A percentile compares a stretch with the other conserved stretches of the same genome.
Conservation (phyloP, 2,329 filamentous ascomycete species). For the Alternaria metachromatica region DNA sequence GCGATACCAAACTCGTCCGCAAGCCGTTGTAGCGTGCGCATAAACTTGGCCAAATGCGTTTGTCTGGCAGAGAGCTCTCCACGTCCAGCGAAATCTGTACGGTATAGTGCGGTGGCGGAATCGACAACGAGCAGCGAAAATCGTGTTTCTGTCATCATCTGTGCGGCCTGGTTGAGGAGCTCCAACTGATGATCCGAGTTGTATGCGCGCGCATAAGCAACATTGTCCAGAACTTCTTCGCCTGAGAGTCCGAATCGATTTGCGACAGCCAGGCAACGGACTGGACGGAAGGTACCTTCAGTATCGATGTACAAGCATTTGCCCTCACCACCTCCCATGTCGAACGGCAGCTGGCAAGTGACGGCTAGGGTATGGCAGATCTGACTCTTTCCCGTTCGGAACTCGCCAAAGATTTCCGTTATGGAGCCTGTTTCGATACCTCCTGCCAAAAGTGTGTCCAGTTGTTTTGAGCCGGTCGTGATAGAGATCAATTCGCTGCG, state of each 20-base stretch:
- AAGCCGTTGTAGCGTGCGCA: constrained; percentile 81
- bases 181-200: constrained; percentile 98
- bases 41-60: constrained; percentile 85
- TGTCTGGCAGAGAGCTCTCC: constrained; percentile 95
- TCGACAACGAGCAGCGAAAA: constrained; percentile 97
- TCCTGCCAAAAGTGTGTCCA: constrained; percentile 92
- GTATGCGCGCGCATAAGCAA: constrained; percentile 96
- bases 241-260: constrained; percentile 93
- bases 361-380: constrained; percentile 99
- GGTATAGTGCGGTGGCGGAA: constrained; percentile 92
- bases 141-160: constrained; percentile 99
- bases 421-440: constrained; percentile 97
- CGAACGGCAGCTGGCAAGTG: constrained; percentile 95
- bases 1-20: constrained; percentile 90
- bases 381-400: constrained; percentile 97
- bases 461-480: constrained; percentile 95
- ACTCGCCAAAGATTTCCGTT: constrained; percentile 97
- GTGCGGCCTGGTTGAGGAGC: constrained; percentile 89
- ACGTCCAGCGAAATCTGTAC: constrained; percentile 95
- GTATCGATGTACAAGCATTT: constrained; percentile 99
- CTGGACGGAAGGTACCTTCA: constrained; percentile 91
- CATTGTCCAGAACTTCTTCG: constrained; percentile 97
- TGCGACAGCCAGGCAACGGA: constrained; percentile 87
- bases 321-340: constrained; percentile 98
- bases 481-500: constrained; percentile 97